phyloP scores from a whole-genome alignment of 1,284 basidiomycete species.

The Macrocystidia cucumis region DNA sequence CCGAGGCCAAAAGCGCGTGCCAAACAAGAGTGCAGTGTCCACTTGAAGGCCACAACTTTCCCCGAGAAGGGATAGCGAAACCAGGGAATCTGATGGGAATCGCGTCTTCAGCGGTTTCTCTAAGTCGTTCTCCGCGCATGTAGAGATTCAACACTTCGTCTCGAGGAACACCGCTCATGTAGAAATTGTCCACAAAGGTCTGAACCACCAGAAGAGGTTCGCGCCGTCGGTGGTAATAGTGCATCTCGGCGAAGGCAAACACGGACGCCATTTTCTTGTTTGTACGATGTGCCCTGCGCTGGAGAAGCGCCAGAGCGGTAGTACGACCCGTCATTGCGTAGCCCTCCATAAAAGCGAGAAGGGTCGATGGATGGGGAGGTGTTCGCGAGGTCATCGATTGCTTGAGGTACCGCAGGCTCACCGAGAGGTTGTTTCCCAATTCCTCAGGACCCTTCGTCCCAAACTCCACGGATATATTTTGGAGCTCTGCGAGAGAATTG shows the following conservation, averaged over 20 bases:
- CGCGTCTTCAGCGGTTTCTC: background rate
- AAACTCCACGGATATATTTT: conserved; percentile 1
- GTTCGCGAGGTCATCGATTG: conserved; percentile 8
- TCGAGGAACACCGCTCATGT: conserved; percentile 27
- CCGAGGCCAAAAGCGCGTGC: conserved; percentile 20
- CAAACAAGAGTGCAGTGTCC: conserved; percentile 25
- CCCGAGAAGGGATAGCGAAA: conserved; percentile 3
- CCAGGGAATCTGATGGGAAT: conserved; percentile 1
- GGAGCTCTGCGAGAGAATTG: conserved; percentile 1
- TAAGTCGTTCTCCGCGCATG: conserved; percentile 6
- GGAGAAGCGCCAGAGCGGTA: conserved; percentile 22
- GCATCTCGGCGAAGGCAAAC: conserved; percentile 34
- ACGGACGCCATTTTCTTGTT: conserved; percentile 12
- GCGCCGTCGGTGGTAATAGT: conserved; percentile 22
- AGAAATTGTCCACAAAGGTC: conserved; percentile 32
- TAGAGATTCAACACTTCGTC: conserved; percentile 18
- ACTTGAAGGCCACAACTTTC: conserved; percentile 21
- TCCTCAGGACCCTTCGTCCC: conserved; percentile 3
- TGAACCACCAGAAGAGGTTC: conserved; percentile 23
- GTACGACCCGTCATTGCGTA: conserved; percentile 23
- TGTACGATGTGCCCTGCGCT: conserved; percentile 19
- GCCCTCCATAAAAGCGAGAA: conserved; percentile 25
- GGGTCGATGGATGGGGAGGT: conserved; percentile 17
- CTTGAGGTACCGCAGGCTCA: conserved; percentile 17
- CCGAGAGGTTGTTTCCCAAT: conserved; percentile 10